phyloP scores from a whole-genome alignment of 2,329 filamentous ascomycete genomes.

The Talaromyces marneffei region DNA sequence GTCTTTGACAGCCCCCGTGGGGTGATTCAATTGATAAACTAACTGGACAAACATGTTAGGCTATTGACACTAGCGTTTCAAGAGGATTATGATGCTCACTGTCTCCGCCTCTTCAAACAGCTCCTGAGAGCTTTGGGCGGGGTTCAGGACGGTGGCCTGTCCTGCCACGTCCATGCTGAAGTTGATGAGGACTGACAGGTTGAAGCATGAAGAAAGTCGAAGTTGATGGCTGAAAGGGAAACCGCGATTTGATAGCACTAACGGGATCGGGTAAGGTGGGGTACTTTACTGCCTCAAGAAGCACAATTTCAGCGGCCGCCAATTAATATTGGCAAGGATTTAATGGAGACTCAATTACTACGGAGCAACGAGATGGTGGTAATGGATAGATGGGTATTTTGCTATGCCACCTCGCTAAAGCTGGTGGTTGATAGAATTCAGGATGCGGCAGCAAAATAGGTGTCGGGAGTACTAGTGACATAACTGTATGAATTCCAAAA shows the following conservation, averaged over 20 bases:
- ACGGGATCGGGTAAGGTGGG: slow-evolving; percentile 13
- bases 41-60: slow-evolving; percentile 26
- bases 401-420: not conserved
- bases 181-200: not conserved
- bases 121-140: slow-evolving; percentile 21
- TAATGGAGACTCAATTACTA: no score
- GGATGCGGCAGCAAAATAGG: not conserved
- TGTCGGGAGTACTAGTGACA: not conserved
- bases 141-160: slow-evolving; percentile 22
- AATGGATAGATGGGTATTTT: not conserved
- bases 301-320: no score
- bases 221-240: not conserved
- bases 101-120: slow-evolving; percentile 27
- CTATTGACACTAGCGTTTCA: not conserved
- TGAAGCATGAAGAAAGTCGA: not conserved
- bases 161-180: slow-evolving; percentile 22
- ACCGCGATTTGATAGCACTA: slow-evolving; percentile 17
- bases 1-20: slow-evolving; percentile 40
- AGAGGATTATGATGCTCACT: slow-evolving; percentile 18
- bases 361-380: not conserved
- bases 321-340: not conserved
- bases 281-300: not conserved
- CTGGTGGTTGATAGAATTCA: not conserved
- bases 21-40: slow-evolving; percentile 36
- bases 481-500: not conserved